Percentiles rank a stretch among this genome's conserved stretches.
phyloP scores from a whole-genome alignment of 352 stramenopile genomes.

The Phytophthora pistaciae region DNA sequence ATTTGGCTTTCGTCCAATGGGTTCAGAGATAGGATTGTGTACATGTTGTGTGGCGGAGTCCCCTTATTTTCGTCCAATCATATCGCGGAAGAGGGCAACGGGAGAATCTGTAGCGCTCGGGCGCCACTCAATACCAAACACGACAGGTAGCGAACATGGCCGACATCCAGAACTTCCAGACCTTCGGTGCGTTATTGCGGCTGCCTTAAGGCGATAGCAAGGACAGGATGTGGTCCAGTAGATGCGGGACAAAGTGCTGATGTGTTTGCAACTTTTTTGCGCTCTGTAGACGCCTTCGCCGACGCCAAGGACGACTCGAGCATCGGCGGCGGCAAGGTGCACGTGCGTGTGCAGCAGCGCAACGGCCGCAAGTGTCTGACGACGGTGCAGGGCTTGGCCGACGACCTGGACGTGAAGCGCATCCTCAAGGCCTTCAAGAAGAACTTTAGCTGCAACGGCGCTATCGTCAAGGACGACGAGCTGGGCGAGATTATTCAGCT shows the following conservation, averaged over 20 bases:
- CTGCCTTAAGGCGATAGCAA: not conserved
- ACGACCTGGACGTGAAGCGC: constrained; percentile 98
- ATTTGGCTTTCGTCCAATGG: constrained; percentile 38
- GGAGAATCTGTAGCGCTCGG: constrained; percentile 20
- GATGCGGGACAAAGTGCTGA: constrained; percentile 17
- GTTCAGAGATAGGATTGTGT: constrained; percentile 2
- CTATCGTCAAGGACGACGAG: constrained; percentile 98
- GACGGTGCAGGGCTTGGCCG: constrained; percentile 97
- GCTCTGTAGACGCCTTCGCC: constrained; percentile 79
- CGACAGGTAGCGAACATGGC: constrained; percentile 57
- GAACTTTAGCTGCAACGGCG: constrained; percentile 99
- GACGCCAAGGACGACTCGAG: constrained; percentile 90
- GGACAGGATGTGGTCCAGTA: not conserved
- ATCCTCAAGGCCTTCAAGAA: constrained; percentile 99
- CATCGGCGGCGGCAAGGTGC: constrained; percentile 92
- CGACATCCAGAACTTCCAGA: constrained; percentile 92
- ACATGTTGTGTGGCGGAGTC: constrained; percentile 1
- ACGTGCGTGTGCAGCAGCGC: constrained; percentile 99
- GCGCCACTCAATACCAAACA: constrained; percentile 52
- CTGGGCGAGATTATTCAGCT: constrained; percentile 99
- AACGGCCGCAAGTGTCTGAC: constrained; percentile 99
- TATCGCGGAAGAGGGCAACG: constrained; percentile 3
- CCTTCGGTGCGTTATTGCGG: constrained; percentile 74
- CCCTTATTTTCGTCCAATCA: constrained; percentile 34
- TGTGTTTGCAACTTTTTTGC: constrained; percentile 10